Percentiles rank a stretch among this genome's conserved stretches.
Conservation (phyloP, 768 basidiomycete species). For the Tulasnella sp. region DNA sequence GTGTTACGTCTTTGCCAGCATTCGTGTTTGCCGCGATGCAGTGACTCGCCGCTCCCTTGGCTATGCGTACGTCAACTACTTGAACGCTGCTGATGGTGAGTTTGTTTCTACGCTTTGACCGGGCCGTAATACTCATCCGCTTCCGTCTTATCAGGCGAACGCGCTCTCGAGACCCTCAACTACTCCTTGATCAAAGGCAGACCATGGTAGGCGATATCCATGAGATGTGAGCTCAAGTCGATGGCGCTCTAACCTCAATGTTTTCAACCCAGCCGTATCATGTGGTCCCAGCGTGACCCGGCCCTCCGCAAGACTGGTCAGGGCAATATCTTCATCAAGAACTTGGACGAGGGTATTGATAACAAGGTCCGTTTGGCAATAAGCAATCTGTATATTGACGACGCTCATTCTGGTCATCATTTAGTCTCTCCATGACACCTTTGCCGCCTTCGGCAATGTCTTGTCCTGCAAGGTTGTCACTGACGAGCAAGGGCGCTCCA, state of each 20-base stretch:
- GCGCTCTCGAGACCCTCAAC: conserved; percentile 97
- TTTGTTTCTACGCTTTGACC: conserved; percentile 14
- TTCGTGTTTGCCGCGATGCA: conserved; percentile 99
- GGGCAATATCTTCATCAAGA: conserved; percentile 99
- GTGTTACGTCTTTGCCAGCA: conserved; percentile 36
- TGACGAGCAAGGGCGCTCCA: conserved; percentile 89
- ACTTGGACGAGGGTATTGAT: conserved; percentile 92
- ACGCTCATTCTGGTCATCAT: conserved; percentile 17
- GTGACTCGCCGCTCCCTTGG: conserved; percentile 99
- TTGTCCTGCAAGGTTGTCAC: conserved; percentile 98
- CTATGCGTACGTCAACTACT: conserved; percentile 99
- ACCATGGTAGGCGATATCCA: conserved; percentile 53
- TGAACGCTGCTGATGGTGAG: conserved; percentile 86
- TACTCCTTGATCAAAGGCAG: conserved; percentile 98
- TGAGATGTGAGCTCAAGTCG: neutral
- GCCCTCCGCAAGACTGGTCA: conserved; percentile 98
- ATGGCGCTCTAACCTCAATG: neutral
- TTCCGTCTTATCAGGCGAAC: conserved; percentile 53
- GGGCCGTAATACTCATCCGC: neutral
- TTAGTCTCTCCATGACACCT: conserved; percentile 97
- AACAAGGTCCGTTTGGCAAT: conserved; percentile 58
- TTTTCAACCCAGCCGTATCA: conserved; percentile 65
- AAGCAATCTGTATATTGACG: neutral
- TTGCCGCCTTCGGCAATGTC: conserved; percentile 97
- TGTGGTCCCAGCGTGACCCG: conserved; percentile 99